Percentiles rank a stretch among this genome's conserved stretches.
These are phyloP conservation scores for Naganishia kalamii DNA, from an alignment of 768 basidiomycete species.

Conservation along the genomic window DNA sequence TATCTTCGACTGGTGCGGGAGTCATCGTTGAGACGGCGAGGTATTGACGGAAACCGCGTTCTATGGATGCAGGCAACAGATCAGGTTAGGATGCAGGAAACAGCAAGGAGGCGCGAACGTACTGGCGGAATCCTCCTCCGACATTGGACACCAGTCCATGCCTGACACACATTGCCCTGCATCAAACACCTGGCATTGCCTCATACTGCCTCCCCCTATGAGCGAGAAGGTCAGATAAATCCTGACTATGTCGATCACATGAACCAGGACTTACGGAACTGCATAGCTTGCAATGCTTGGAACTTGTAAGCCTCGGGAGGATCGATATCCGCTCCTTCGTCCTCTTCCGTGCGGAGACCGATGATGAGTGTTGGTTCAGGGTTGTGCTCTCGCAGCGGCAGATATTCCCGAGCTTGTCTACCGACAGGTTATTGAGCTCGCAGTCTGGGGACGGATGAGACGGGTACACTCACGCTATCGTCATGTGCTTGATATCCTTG, in stretches of 20 bases:
- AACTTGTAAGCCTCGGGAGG: constrained; percentile 28
- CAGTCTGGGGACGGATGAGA: background rate
- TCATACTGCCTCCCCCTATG: background rate
- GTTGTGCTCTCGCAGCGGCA: constrained; percentile 4
- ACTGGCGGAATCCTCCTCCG: constrained; percentile 43
- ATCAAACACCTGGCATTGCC: constrained; percentile 62
- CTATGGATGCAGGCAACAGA: constrained; percentile 17
- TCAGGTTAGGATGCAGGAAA: background rate
- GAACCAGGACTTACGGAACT: background rate
- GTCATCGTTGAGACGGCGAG: constrained; percentile 65
- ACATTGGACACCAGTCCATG: constrained; percentile 86
- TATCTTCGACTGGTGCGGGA: constrained; percentile 54
- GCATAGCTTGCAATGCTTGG: constrained; percentile 25
- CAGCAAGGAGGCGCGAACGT: background rate
- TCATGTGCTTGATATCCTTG: constrained; percentile 26
- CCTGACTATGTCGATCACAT: constrained; percentile 19
- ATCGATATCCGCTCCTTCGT: constrained; percentile 25
- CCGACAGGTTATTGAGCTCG: background rate
- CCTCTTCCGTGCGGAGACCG: constrained; percentile 18
- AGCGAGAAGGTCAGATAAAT: background rate
- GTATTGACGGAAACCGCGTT: constrained; percentile 59
- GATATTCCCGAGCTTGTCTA: constrained; percentile 17
- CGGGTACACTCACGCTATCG: constrained; percentile 25
- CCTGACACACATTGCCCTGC: constrained; percentile 87
- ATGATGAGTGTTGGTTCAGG: background rate